phyloP scores from a whole-genome alignment of 2,329 filamentous ascomycete species.

The Penicillium polonicum region DNA sequence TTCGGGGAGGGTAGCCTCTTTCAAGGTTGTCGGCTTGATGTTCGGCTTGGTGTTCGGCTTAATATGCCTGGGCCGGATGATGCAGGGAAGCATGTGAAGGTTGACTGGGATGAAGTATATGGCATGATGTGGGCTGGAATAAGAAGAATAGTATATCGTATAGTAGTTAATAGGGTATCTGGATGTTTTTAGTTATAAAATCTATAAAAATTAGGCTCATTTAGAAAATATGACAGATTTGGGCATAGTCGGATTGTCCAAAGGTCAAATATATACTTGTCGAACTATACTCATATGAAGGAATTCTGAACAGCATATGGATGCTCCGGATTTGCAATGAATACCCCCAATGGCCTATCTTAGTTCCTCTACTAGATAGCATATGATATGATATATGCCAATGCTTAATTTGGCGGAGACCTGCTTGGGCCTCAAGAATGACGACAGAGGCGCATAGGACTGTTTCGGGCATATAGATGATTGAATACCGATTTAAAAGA shows the following conservation, averaged over 20 bases:
- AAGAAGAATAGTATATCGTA: neutral
- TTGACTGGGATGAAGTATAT: neutral
- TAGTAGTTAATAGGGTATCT: no score
- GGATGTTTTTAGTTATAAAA: neutral
- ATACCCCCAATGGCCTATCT: neutral
- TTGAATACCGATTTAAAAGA: neutral
- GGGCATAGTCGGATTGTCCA: neutral
- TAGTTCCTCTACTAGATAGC: no score
- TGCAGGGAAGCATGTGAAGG: constrained; percentile 7
- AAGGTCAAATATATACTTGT: neutral
- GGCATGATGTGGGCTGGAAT: neutral
- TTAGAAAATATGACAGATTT: neutral
- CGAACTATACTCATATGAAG: neutral
- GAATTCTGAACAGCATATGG: neutral
- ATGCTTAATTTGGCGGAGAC: constrained; percentile 1
- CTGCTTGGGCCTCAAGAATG: constrained; percentile 7
- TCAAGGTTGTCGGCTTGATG: neutral
- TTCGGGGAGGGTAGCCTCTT: neutral
- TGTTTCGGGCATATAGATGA: neutral
- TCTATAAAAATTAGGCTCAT: neutral
- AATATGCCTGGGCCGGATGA: neutral
- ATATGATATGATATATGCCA: neutral
- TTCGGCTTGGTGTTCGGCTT: constrained; percentile 3
- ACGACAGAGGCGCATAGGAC: constrained; percentile 12
- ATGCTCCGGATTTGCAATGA: neutral